phyloP scores from a whole-genome alignment of 371 early-diverging fungal genomes.

The Smittium culicis region DNA sequence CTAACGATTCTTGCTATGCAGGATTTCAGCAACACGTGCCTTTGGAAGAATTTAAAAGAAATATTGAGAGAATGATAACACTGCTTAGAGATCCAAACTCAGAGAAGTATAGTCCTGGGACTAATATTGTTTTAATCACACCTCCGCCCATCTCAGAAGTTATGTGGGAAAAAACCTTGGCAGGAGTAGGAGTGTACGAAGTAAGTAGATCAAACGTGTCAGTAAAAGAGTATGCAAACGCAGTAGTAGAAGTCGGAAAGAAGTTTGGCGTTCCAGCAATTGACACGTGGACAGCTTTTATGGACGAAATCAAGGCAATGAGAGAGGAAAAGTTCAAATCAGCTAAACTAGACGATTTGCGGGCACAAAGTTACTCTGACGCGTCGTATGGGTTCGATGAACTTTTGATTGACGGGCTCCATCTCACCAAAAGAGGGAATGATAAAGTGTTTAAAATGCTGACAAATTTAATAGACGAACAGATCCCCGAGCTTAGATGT shows the following conservation, averaged over 20 bases:
- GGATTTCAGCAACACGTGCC: conserved; percentile 48
- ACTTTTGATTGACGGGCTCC: conserved; percentile 19
- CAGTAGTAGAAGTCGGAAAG: conserved; percentile 35
- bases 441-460: conserved; percentile 18
- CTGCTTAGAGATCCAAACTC: conserved; percentile 36
- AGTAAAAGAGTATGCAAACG: conserved; percentile 43
- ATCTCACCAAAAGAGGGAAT: conserved; percentile 23
- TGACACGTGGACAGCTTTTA: conserved; percentile 44
- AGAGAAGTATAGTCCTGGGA: conserved; percentile 35
- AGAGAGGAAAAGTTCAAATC: too few relatives aligned
- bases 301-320: conserved; percentile 4
- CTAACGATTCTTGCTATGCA: conserved; percentile 55
- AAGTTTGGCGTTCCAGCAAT: conserved; percentile 33
- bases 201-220: conserved; percentile 39
- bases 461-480: conserved; percentile 4
- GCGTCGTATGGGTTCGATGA: conserved; percentile 14
- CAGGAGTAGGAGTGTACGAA: conserved; percentile 23
- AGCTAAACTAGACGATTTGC: background rate
- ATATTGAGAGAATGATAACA: conserved; percentile 41
- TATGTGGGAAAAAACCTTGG: conserved; percentile 34
- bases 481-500: conserved; percentile 21
- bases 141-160: conserved; percentile 56
- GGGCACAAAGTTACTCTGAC: background rate
- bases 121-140: conserved; percentile 51
- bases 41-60: conserved; percentile 40